Evolutionary conservation across 495 filamentous ascomycete genomes (phyloP), one percentile per base, ranked within the genome.

Genomic region (Articulospora tetracladia): DNA sequence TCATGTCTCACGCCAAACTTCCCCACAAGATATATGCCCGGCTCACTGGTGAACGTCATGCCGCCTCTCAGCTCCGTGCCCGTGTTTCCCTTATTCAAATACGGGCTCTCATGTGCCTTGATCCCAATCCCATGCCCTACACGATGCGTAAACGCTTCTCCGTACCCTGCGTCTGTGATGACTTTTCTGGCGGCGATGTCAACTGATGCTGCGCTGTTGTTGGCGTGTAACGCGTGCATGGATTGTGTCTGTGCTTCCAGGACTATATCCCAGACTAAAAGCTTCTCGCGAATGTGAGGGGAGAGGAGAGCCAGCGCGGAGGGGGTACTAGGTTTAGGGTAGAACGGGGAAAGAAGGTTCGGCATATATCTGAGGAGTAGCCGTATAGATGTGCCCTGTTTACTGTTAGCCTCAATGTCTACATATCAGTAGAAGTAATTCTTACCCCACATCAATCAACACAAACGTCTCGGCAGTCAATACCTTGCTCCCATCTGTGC

Each of bases 111-210:
- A 62, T 61, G 52, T 2, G 26, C 76, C 70, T 83, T 85, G 28
- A 85, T 83, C 6, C 81, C 82, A 28, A 83, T 80, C 6, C 81
- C 77, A 53, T 85, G 82, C 8, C 81, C 80, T 2, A 83, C 70
- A 1, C 82, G 76, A 64, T 85, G 82, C n/a, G 79, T 81, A 57
- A 83, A 83, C 0, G 68, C 70, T 24, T 70, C 65, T 1, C 75
- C 79, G 57, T 83, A 83, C 0, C 79, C 81, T 1, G 79, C 78
- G 10, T 69, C 66, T 8, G 67, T 67, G 56, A 85, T 85, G 15
- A 85, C 72, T 0, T 64, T 64, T 7, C 80, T 70, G 17, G 81
- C 81, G 4, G 81, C 81, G 53, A 83, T 75, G 61, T 83, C 81
- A 13, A 83, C 75, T 24, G 66, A 73, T 10, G 79, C 80, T 0